Percentiles rank a stretch among this genome's conserved stretches.
These are phyloP conservation scores for Hanseniaspora gamundiae DNA, from an alignment of 1,139 yeast species.

Conservation along the genomic window DNA sequence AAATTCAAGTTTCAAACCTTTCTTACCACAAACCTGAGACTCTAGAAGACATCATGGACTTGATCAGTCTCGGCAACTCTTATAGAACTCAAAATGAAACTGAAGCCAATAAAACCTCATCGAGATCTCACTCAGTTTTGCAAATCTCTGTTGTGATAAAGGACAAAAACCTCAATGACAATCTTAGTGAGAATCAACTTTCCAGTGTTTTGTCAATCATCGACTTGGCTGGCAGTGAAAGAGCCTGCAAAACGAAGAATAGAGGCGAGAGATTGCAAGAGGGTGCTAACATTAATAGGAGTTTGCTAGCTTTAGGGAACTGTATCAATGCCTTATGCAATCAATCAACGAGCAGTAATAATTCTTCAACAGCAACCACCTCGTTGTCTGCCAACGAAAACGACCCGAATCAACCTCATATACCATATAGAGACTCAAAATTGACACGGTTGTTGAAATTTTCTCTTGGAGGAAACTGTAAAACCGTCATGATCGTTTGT, in stretches of 20 bases:
- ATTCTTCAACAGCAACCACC: slow-evolving; percentile 7
- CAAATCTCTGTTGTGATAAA: slow-evolving; percentile 64
- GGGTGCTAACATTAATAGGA: slow-evolving; percentile 87
- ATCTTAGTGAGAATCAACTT: slow-evolving; percentile 52
- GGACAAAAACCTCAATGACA: slow-evolving; percentile 40
- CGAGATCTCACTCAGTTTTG: slow-evolving; percentile 86
- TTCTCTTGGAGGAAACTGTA: slow-evolving; percentile 90
- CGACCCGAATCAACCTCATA: slow-evolving; percentile 42
- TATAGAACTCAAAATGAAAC: slow-evolving; percentile 81
- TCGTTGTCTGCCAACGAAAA: slow-evolving; percentile 4
- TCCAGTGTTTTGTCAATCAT: slow-evolving; percentile 76
- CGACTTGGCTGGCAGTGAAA: slow-evolving; percentile 89
- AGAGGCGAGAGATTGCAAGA: slow-evolving; percentile 70
- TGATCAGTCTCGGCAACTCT: slow-evolving; percentile 57
- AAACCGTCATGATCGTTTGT: slow-evolving; percentile 92
- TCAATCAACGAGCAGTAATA: slow-evolving; percentile 28
- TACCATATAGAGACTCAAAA: slow-evolving; percentile 86
- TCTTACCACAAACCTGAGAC: slow-evolving; percentile 50
- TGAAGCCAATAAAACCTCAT: slow-evolving; percentile 80
- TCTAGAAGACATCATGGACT: slow-evolving; percentile 71
- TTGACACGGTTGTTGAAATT: slow-evolving; percentile 74
- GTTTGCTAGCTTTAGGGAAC: slow-evolving; percentile 79
- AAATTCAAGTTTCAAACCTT: slow-evolving; percentile 65
- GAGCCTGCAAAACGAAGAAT: slow-evolving; percentile 83
- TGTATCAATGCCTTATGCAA: slow-evolving; percentile 89